Base-by-base conservation (phyloP, 2,329 filamentous ascomycete species). In the Clonostachys rhizophaga region DNA sequence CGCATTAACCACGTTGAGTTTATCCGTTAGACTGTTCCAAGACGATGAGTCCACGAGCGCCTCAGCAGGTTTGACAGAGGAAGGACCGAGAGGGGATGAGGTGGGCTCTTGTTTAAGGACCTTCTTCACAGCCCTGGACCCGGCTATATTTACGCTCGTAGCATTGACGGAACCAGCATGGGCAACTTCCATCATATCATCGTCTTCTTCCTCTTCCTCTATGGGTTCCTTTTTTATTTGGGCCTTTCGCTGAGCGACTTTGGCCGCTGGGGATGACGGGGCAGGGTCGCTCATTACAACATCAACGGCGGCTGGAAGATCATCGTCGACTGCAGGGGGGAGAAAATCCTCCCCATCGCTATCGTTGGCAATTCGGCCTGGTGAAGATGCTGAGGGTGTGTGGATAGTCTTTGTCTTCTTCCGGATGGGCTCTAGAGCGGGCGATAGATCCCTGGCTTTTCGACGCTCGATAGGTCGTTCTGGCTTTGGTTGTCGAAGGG, bases 1-100 rank as follows among this genome's bases (percentile, higher is more conserved):
- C 58, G 84, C 90, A 64, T 81, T 90, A 54, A 94, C 76, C 36
- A 96, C 85, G 56, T 95, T 96, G 51, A 99, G 76, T 57, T 86
- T 92, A 59, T 84, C 83, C 8, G 88, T 91, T 42, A 99, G 83
- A 48, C 88, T 78, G 55, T 91, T 96, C 91, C 94, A 97, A 2
- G 89, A 83, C 1, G 87, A 85, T 2, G 91, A 80, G 69, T 96
- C 90, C 24, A 95, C 76, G 17, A 75, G 67, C 18, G 81, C 69
- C 13, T 80, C 73, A 2, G 78, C 64, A 7, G 78, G 71, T 54
- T 84, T 83, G 8, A 75, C 70, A 14, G 90, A 90, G 14, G 91
- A 95, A 5, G 91, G 95, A 60, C 78, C 89, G 40, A 75, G 77
- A 5, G 89, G 89, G 2, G 85, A 81, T 5, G 89, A 84, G 54